Evolutionary conservation across 148 eudicot genomes (phyloP), one percentile per base, ranked within the genome.

Genomic region (Dysphania ambrosioides): DNA sequence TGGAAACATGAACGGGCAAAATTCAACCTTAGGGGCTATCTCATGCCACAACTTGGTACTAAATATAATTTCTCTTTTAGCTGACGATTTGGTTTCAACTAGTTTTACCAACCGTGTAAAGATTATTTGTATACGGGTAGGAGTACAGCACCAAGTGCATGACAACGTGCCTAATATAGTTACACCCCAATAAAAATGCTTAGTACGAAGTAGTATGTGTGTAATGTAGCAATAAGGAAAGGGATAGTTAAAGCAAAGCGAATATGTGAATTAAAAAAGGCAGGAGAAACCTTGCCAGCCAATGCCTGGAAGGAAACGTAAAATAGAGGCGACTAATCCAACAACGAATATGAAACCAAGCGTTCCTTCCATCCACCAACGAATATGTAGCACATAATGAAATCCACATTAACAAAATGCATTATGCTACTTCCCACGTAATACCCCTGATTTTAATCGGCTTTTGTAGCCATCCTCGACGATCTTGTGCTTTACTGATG

Each of bases 311-410:
- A 64, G 98, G 81, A 75, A 89, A 93, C 58, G 82, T 77, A 66
- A 93, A 44, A 60, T 93, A 97, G 32, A 93, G 79, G 60, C 98
- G 90, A 77, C 92, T 91, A 71, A 93, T 93, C 97, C 90, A 88
- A 97, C 98, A 93, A 6, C 98, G 85, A 60, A 91, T 84, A 79
- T 76, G 82, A 72, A 91, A 93, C 91, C 91, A 87, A 23, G 75
- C 42, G 2, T 78, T 82, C 9, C 86, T 70, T 24, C 97, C 93
- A 75, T 87, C 93, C 2, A n/a, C 93, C 79, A 15, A 81, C 74
- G 6, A 83, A n/a, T n/a, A n/a, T n/a, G n/a, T 38, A 26, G 75
- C 78, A 74, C 98, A 93, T 44, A 87, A 70, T n/a, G 78, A 31
- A 0, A 93, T 77, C 98, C 98, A 93, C 30, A 65, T 56, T 10